Evolutionary conservation across 768 basidiomycete genomes (phyloP), one percentile per base, ranked within the genome.

Genomic region (Rhodotorula toruloides): DNA sequence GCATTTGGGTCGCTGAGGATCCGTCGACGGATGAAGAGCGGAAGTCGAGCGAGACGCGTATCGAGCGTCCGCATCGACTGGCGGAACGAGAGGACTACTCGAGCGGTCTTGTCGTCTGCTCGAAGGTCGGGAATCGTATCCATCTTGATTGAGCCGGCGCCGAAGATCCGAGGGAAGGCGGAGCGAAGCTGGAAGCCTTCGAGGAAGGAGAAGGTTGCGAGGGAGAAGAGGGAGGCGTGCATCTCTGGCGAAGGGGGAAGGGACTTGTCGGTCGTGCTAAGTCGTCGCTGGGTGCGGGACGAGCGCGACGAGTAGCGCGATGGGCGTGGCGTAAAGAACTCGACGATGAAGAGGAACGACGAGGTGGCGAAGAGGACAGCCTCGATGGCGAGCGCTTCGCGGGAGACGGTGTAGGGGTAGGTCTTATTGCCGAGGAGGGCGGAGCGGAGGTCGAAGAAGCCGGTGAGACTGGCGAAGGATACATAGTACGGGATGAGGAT

Each of bases 71-170:
- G 21, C 42, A 63, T 36, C 6, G 66, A 72, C 29, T 53, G 68
- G 2, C 76, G 61, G 60, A 72, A 76, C 16, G 73, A 58, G 40
- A 72, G 68, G 29, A 76, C 62, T 11, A 72, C 75, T 7, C 72
- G 72, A 2, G 76, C 75, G 2, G 76, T 63, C 53, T 73, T 73
- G 61, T 74, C 75, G 61, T 76, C 76, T 22, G 75, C 73, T 1
- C 73, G 64, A 2, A 76, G 73, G 42, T 73, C 73, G 11, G 76
- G 74, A 0, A 75, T 59, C n/a, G 43, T n/a, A 27, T 46, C 54
- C 37, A 66, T 25, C 39, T 31, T 54, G 60, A 61, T 43, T 16
- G 60, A 22, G 5, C 14, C 22, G 2, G 22, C 32, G 40, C 27
- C 31, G 50, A 34, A 53, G 3, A 32, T 6, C 13, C 9, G 11